Evolutionary conservation across 2,329 filamentous ascomycete species (phyloP).

Genomic region (Aspergillus carbonarius): DNA sequence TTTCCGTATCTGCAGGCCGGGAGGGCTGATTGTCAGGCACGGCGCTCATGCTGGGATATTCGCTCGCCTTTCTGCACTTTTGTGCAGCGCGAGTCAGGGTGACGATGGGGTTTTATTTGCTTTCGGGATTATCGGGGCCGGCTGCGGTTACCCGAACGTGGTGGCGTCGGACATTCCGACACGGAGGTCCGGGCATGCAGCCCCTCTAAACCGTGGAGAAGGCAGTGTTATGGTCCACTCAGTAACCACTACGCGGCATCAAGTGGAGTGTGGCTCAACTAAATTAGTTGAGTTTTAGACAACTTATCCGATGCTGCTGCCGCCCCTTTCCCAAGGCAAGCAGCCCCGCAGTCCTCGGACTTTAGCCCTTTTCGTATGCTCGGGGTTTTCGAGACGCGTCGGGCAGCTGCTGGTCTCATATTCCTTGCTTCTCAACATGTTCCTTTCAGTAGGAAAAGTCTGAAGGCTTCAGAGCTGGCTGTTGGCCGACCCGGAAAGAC

Average conservation of each 20-base stretch:
- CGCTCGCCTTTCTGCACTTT: not conserved
- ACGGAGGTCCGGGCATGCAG: not conserved
- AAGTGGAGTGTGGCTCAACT: too few species aligned
- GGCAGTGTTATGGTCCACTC: too few species aligned
- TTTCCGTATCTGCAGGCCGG: not conserved
- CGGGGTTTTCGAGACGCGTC: too few species aligned
- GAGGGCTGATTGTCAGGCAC: not conserved
- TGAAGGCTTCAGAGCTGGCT: too few species aligned
- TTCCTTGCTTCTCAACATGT: not conserved
- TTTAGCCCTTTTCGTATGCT: too few species aligned
- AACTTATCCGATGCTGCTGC: not conserved
- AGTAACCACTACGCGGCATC: too few species aligned
- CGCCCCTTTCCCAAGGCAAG: not conserved
- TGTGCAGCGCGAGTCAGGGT: not conserved
- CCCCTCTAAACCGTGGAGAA: too few species aligned
- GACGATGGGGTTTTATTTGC: not conserved
- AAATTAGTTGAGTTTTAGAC: too few species aligned
- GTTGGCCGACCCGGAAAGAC: too few species aligned
- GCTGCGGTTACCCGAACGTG: not conserved
- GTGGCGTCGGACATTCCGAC: not conserved
- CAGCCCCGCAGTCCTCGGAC: too few species aligned
- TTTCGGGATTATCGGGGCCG: not conserved
- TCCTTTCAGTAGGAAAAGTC: too few species aligned
- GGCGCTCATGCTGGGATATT: not conserved
- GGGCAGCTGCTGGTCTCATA: not conserved